Percentiles rank a stretch among this genome's conserved stretches.
phyloP scores from a whole-genome alignment of 768 basidiomycete genomes.

The Guyanaporus albipodus region DNA sequence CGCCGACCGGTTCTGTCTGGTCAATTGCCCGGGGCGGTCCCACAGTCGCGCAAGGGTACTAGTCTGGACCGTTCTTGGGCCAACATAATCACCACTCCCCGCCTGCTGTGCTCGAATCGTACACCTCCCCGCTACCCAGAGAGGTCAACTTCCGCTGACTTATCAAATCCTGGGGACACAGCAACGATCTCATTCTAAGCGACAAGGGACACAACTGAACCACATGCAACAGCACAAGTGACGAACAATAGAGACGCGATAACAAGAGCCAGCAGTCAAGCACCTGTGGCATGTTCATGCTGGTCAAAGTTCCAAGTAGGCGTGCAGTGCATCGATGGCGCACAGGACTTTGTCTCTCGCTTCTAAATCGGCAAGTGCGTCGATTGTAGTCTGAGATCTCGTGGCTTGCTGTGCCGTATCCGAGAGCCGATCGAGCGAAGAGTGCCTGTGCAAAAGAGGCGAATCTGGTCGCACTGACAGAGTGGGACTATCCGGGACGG shows the following conservation, averaged over 20 bases:
- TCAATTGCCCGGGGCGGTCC: constrained; percentile 4
- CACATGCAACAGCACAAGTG: not conserved
- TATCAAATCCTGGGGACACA: constrained; percentile 6
- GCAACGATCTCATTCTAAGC: constrained; percentile 8
- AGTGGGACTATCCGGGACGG: constrained; percentile 17
- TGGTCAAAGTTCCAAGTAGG: constrained; percentile 17
- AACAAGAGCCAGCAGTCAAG: too few relatives aligned
- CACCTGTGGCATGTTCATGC: constrained; percentile 2
- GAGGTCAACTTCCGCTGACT: constrained; percentile 16
- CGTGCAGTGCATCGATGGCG: constrained; percentile 23
- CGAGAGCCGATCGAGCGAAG: constrained; percentile 20
- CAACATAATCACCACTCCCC: not conserved
- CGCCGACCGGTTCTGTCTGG: constrained; percentile 5
- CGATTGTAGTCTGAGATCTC: not conserved
- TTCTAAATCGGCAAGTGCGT: not conserved
- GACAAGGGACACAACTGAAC: not conserved
- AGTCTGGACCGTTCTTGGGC: too few relatives aligned
- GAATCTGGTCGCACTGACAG: constrained; percentile 18
- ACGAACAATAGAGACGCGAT: not conserved
- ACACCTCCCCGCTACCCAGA: too few relatives aligned
- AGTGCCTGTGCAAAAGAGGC: constrained; percentile 19
- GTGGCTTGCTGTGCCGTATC: not conserved
- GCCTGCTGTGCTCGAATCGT: too few relatives aligned
- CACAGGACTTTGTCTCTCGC: constrained; percentile 1
- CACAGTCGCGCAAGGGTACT: too few relatives aligned